phyloP scores from a whole-genome alignment of 176 grass and related monocot genomes.

The Otatea glauca region DNA sequence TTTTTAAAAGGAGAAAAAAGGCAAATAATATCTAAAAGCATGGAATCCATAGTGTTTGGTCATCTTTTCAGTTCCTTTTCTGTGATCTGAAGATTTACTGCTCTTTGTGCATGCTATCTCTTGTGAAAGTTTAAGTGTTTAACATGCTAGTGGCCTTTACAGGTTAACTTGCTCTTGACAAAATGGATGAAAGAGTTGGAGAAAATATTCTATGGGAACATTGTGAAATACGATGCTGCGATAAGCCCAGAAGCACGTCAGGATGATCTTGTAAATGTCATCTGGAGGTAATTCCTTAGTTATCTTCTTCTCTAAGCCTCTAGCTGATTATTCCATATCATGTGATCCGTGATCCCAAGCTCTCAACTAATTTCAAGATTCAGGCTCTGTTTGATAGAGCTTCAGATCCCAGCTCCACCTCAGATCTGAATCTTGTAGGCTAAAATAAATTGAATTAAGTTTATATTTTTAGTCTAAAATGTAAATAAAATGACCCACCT shows the following conservation, averaged over 20 bases:
- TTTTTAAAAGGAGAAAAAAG: not conserved
- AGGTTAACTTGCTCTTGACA: conserved; percentile 95
- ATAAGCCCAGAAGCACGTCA: conserved; percentile 73
- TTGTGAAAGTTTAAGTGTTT: conserved; percentile 17
- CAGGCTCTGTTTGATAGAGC: too few relatives aligned
- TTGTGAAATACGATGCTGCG: conserved; percentile 86
- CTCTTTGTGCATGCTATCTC: conserved; percentile 25
- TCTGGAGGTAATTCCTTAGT: conserved; percentile 79
- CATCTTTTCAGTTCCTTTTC: conserved; percentile 33
- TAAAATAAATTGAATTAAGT: too few relatives aligned
- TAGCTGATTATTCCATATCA: not conserved
- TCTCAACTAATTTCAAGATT: conserved; percentile 19
- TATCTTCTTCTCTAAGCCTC: conserved; percentile 29
- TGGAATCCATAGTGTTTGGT: conserved; percentile 1
- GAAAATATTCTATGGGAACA: conserved; percentile 99
- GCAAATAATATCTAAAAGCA: not conserved
- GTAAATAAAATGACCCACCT: too few relatives aligned
- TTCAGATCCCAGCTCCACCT: too few relatives aligned
- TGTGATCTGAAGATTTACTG: not conserved
- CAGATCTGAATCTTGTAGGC: too few relatives aligned
- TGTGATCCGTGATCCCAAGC: not conserved
- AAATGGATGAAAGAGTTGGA: conserved; percentile 99
- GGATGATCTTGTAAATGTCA: conserved; percentile 89
- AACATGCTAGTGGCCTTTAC: conserved; percentile 29
- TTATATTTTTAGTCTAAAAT: too few relatives aligned